phyloP scores from a whole-genome alignment of 257 asterid species.

The Penstemon newberryi region DNA sequence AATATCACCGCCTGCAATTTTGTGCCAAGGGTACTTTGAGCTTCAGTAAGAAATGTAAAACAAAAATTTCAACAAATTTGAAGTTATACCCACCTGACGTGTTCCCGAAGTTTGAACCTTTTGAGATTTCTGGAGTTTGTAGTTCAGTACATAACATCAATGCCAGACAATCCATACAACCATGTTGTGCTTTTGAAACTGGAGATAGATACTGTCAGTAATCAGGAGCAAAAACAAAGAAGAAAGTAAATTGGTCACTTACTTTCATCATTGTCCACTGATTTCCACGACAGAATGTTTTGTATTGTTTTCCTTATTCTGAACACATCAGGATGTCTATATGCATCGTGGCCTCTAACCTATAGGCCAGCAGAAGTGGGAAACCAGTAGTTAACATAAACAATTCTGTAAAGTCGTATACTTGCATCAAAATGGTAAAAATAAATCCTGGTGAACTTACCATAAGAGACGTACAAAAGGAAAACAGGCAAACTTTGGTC shows the following conservation, averaged over 20 bases:
- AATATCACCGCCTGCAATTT: conserved; percentile 42
- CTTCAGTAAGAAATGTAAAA: conserved; percentile 14
- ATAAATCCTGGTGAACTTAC: conserved; percentile 40
- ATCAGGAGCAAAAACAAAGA: conserved; percentile 26
- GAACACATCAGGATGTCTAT: conserved; percentile 47
- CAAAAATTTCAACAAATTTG: not conserved
- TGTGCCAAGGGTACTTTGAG: conserved; percentile 24
- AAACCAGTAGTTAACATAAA: not conserved
- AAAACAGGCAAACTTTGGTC: conserved; percentile 76
- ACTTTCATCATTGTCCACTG: conserved; percentile 66
- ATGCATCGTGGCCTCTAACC: conserved; percentile 64
- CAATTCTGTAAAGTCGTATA: conserved; percentile 1
- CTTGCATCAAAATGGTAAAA: conserved; percentile 19
- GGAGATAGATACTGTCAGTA: conserved; percentile 24
- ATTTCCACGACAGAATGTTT: conserved; percentile 61
- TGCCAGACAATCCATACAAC: conserved; percentile 92
- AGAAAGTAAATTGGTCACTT: conserved; percentile 30
- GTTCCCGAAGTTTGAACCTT: conserved; percentile 32
- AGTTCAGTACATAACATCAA: conserved; percentile 74
- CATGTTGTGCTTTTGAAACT: conserved; percentile 91
- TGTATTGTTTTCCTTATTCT: conserved; percentile 52
- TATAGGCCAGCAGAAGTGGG: conserved; percentile 20
- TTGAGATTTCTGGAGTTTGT: conserved; percentile 43
- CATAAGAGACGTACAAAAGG: conserved; percentile 79
- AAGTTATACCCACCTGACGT: conserved; percentile 22